These are phyloP conservation scores for Komagataella phaffii DNA, from an alignment of 805 yeast species.

Conservation along the genomic window DNA sequence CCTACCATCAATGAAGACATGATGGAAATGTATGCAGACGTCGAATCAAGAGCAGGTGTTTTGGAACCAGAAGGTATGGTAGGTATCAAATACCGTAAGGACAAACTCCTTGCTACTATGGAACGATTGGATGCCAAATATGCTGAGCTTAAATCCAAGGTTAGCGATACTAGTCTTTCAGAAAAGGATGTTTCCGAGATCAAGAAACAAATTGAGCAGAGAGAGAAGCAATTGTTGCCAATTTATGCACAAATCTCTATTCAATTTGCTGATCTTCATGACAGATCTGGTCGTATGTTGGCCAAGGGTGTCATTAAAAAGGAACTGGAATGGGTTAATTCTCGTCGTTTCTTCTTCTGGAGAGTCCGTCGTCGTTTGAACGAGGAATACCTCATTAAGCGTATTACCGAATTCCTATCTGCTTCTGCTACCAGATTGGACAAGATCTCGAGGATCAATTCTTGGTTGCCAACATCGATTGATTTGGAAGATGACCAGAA, in stretches of 20 bases:
- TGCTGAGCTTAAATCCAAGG: constrained; percentile 48
- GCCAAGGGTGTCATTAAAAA: constrained; percentile 85
- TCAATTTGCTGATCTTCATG: constrained; percentile 97
- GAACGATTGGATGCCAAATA: constrained; percentile 73
- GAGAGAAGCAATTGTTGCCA: constrained; percentile 75
- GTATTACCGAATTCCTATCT: constrained; percentile 48
- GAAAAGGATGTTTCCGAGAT: constrained; percentile 56
- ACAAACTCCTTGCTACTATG: constrained; percentile 85
- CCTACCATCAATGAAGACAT: constrained; percentile 92
- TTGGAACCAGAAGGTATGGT: constrained; percentile 99
- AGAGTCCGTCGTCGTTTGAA: constrained; percentile 90
- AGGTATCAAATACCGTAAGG: constrained; percentile 94
- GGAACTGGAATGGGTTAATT: constrained; percentile 72
- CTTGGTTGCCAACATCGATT: constrained; percentile 68
- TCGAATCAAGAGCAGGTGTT: constrained; percentile 93
- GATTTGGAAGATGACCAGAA: constrained; percentile 61
- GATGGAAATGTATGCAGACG: constrained; percentile 99
- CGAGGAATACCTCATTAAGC: constrained; percentile 77
- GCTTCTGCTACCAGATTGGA: constrained; percentile 57
- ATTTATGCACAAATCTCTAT: constrained; percentile 85
- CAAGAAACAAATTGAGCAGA: constrained; percentile 52
- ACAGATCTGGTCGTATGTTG: constrained; percentile 93
- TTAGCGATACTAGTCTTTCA: constrained; percentile 36
- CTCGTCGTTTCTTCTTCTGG: constrained; percentile 98
- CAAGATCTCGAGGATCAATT: constrained; percentile 73